Evolutionary conservation across 306 rosid genomes (phyloP), one percentile per base, ranked within the genome.

Genomic region (Fragaria nilgerrensis): DNA sequence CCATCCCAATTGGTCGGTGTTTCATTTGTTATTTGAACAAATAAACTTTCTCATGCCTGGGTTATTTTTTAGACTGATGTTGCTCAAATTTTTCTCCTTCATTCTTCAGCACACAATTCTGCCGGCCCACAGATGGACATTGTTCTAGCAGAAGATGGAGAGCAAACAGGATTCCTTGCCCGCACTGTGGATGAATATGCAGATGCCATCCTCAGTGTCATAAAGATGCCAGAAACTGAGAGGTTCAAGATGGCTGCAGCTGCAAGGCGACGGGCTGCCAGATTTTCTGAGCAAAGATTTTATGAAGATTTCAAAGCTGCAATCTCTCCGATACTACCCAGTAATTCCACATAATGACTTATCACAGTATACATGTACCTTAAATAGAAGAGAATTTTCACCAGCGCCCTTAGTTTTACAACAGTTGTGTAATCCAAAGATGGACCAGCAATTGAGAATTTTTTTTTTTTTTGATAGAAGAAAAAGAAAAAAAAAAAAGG

Each of bases 41-140:
- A 74, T 49, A 44, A 72, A 13, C 36, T 23, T 16, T n/a, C 41
- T 22, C 2, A 7, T 63, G 49, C 29, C 44, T 68, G 58, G 17
- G 12, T 59, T 56, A 62, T 50, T 61, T 25, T 20, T 25, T 73
- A 71, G 10, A 19, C 67, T 81, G 20, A 74, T 74, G 44, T 67
- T 56, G n/a, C 78, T 85, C 41, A 64, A 39, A 55, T 68, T 71
- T 74, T 41, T 72, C 4, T 77, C 27, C n/a, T 77, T 29, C 44
- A 65, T 29, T 58, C 80, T 23, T 82, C 88, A 95, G 98, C 98
- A 73, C 97, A 95, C 80, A 86, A 92, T 81, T 95, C 98, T 69
- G 98, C 98, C 48, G 98, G 98, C 64, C 98, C 98, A 20, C 92
- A 88, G 85, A 90, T 95, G 97, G 98, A 95, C 83, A 95, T 95